These are phyloP conservation scores for Mycena crocata DNA, from an alignment of 768 basidiomycete species.

Conservation along the genomic window DNA sequence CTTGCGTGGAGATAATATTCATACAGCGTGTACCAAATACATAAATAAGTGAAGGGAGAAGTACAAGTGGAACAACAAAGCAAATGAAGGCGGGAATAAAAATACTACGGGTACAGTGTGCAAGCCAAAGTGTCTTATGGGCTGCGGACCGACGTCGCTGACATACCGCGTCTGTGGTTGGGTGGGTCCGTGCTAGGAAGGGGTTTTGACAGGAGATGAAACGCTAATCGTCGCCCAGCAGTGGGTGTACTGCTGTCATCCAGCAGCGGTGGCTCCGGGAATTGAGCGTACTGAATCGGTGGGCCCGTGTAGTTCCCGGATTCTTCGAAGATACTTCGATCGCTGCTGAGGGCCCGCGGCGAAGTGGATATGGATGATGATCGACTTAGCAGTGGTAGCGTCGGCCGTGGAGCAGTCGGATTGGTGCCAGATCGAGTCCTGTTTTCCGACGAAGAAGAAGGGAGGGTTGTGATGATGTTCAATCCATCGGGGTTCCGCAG, in stretches of 20 bases:
- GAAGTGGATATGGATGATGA: conserved; percentile 70
- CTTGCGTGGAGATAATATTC: conserved; percentile 19
- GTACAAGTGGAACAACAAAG: conserved; percentile 35
- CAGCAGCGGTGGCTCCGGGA: conserved; percentile 72
- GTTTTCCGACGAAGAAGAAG: conserved; percentile 55
- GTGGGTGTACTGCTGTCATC: conserved; percentile 64
- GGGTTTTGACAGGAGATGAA: conserved; percentile 75
- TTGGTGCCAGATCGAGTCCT: conserved; percentile 78
- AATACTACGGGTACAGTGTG: conserved; percentile 32
- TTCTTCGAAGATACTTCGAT: conserved; percentile 56
- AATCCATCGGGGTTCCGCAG: conserved; percentile 62
- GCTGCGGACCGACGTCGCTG: conserved; percentile 62
- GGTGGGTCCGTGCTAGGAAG: conserved; percentile 52
- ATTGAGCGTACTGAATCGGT: conserved; percentile 75
- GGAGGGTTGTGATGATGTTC: conserved; percentile 43
- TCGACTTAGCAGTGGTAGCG: conserved; percentile 60
- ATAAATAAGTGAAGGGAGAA: conserved; percentile 33
- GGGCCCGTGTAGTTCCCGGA: conserved; percentile 70
- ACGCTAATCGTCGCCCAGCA: conserved; percentile 73
- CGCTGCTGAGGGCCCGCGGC: conserved; percentile 51
- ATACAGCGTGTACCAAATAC: conserved; percentile 37
- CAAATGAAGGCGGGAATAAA: conserved; percentile 27
- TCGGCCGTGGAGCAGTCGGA: conserved; percentile 61
- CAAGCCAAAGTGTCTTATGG: conserved; percentile 29
- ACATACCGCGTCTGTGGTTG: conserved; percentile 65